Evolutionary conservation across 139 green algal genomes (phyloP).

Genomic region (Coccomyxa sp.): DNA sequence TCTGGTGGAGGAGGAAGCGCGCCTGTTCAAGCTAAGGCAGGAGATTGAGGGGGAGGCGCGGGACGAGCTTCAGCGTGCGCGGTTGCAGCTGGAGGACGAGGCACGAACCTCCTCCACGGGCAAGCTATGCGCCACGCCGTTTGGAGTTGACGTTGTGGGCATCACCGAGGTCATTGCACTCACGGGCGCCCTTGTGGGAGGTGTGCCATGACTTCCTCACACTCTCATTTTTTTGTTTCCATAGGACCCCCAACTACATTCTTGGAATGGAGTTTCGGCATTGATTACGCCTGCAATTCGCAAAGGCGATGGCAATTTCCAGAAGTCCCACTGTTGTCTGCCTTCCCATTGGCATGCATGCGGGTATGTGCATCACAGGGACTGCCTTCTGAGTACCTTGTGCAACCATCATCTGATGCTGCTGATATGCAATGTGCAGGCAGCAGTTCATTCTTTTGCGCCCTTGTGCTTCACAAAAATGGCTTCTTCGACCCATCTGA

Average conservation of each 20-base stretch:
- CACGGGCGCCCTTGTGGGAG: slow-evolving; percentile 64
- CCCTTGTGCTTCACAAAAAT: not conserved
- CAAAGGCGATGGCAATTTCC: no score
- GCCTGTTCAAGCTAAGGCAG: slow-evolving; percentile 53
- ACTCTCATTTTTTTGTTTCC: not conserved
- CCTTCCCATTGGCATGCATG: no score
- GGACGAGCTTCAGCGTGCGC: slow-evolving; percentile 33
- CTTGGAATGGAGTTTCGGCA: no score
- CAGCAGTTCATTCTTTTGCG: not conserved
- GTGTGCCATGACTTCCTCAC: slow-evolving; percentile 14
- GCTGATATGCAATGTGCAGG: not conserved
- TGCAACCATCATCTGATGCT: not conserved
- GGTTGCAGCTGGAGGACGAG: slow-evolving; percentile 46
- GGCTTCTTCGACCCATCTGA: not conserved
- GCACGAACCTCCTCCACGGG: slow-evolving; percentile 23
- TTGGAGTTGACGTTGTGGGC: slow-evolving; percentile 93
- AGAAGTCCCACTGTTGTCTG: no score
- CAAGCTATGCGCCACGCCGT: slow-evolving; percentile 92
- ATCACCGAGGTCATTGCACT: slow-evolving; percentile 90
- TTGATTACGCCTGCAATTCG: no score
- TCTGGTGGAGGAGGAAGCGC: slow-evolving; percentile 71
- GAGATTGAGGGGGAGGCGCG: slow-evolving; percentile 49
- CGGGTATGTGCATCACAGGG: not conserved
- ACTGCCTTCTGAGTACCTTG: not conserved
- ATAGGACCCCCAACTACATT: no score